Evolutionary conservation across 495 filamentous ascomycete genomes (phyloP).

Genomic region (Xylaria flabelliformis): DNA sequence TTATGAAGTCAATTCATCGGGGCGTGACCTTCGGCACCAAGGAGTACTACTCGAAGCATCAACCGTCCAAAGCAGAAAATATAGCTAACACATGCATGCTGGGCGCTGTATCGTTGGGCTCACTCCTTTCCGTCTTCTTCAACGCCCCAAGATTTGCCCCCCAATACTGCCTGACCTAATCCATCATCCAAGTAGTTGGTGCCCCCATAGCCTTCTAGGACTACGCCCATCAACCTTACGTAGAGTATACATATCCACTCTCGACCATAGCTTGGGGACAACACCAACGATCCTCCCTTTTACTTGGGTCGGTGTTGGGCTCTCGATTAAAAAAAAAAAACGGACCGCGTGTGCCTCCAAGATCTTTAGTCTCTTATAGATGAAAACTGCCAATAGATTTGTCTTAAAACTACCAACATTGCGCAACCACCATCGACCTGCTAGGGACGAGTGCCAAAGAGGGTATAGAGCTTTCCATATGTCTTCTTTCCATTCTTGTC

Average conservation of each 20-base stretch:
- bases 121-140: constrained; percentile 24
- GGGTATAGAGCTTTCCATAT: constrained; percentile 37
- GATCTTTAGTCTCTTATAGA: constrained; percentile 31
- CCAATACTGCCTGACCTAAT: not conserved
- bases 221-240: constrained; percentile 41
- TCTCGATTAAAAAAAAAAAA: constrained; percentile 27
- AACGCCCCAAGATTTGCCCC: constrained; percentile 9
- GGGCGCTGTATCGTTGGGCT: constrained; percentile 20
- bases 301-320: not conserved
- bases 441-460: constrained; percentile 34
- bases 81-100: not conserved
- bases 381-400: constrained; percentile 36
- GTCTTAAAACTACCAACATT: constrained; percentile 44
- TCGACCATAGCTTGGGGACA: not conserved
- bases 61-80: constrained; percentile 4
- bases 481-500: constrained; percentile 33
- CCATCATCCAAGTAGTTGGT: not conserved
- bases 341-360: constrained; percentile 37
- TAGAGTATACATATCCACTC: constrained; percentile 33
- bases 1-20: not conserved
- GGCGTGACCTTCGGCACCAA: constrained; percentile 8
- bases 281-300: not conserved
- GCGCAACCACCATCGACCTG: constrained; percentile 38
- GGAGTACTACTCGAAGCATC: constrained; percentile 8
- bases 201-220: constrained; percentile 30